phyloP scores from a whole-genome alignment of 305 asterid species.

The Fraxinus velutina region DNA sequence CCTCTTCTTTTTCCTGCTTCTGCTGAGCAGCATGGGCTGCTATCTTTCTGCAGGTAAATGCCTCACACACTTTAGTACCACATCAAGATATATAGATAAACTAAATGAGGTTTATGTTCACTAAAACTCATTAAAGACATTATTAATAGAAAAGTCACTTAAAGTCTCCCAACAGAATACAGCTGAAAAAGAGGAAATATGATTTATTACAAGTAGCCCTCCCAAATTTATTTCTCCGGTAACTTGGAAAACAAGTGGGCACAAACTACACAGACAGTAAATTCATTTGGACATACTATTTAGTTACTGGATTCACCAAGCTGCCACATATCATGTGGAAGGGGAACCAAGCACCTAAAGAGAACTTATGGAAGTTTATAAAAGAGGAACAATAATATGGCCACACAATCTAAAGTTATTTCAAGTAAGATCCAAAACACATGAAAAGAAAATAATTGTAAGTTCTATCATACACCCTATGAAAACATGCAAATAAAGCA shows the following conservation, averaged over 20 bases:
- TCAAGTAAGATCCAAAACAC: not conserved
- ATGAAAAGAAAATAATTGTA: not conserved
- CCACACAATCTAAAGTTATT: not conserved
- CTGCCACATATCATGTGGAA: not conserved
- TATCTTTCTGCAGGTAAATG: conserved; percentile 50
- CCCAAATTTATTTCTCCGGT: not conserved
- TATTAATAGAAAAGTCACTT: not conserved
- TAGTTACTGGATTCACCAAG: not conserved
- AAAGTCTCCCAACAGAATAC: not conserved
- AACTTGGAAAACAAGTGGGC: not conserved
- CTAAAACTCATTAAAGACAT: not conserved
- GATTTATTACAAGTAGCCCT: not conserved
- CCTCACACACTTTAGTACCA: conserved; percentile 8
- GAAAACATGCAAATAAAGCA: not conserved
- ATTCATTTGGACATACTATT: not conserved
- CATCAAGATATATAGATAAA: not conserved
- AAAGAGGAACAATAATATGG: not conserved
- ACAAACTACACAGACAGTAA: not conserved
- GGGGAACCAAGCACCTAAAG: not conserved
- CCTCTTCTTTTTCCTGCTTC: conserved; percentile 77
- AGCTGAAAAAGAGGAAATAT: not conserved
- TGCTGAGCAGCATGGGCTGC: conserved; percentile 54
- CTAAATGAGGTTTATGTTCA: not conserved
- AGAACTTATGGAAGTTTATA: not conserved
- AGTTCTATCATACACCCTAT: not conserved